Evolutionary conservation across 2,329 filamentous ascomycete species (phyloP).

Genomic region (Grosmannia penicillata): DNA sequence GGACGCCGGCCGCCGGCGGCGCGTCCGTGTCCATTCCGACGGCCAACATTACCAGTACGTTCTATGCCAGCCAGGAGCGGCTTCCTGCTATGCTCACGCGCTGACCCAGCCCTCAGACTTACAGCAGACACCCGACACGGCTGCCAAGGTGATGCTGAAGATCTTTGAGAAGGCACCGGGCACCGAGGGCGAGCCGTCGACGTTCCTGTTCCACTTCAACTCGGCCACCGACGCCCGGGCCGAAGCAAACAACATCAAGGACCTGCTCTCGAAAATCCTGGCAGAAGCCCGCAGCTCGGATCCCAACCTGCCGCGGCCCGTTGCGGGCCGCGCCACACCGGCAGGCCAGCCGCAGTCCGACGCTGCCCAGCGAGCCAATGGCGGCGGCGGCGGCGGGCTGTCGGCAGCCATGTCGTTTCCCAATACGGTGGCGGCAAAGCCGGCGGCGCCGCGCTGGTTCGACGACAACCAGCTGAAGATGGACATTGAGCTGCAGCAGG

Average conservation of each 20-base stretch:
- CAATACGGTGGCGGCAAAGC: constrained; percentile 44
- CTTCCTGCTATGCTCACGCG: background rate
- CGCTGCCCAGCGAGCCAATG: constrained; percentile 20
- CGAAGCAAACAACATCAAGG: constrained; percentile 77
- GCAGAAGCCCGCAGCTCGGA: constrained; percentile 48
- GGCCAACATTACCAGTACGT: constrained; percentile 65
- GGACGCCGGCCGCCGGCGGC: constrained; percentile 53
- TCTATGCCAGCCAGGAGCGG: background rate
- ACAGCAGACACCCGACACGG: constrained; percentile 83
- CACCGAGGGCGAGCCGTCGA: constrained; percentile 40
- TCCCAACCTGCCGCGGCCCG: constrained; percentile 30
- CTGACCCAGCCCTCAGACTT: constrained; percentile 43
- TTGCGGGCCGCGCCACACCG: constrained; percentile 14
- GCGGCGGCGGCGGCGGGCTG: constrained; percentile 23
- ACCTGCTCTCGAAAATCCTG: constrained; percentile 65
- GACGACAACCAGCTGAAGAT: constrained; percentile 65
- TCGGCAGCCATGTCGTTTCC: constrained; percentile 68
- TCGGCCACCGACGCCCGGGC: constrained; percentile 57
- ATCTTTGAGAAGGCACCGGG: constrained; percentile 60
- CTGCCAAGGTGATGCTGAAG: constrained; percentile 84
- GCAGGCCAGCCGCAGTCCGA: background rate
- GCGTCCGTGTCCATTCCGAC: constrained; percentile 57
- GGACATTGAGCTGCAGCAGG: constrained; percentile 75
- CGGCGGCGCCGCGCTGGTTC: constrained; percentile 52
- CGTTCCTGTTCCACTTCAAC: constrained; percentile 83